These are phyloP conservation scores for Sindora glabra DNA, from an alignment of 306 rosid genomes.

Conservation along the genomic window DNA sequence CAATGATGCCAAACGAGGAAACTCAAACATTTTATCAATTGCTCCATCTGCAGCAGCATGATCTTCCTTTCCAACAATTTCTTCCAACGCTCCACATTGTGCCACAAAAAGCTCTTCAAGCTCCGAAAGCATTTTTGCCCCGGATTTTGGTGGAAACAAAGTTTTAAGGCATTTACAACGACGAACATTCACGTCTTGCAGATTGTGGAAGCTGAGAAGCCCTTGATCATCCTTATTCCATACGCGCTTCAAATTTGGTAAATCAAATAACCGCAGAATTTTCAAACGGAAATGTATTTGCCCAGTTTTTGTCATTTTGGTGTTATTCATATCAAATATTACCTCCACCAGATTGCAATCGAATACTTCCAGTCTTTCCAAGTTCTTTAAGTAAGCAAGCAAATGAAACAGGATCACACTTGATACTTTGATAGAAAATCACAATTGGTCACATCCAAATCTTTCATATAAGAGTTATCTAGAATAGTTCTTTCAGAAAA, in stretches of 20 bases:
- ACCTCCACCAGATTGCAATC: not conserved
- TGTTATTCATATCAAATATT: not conserved
- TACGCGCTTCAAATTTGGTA: not conserved
- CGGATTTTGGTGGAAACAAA: no score
- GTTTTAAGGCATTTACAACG: no score
- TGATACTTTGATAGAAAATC: not conserved
- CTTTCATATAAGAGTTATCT: not conserved
- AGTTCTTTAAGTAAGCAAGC: not conserved
- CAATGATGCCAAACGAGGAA: no score
- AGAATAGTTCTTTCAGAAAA: not conserved
- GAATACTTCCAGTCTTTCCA: not conserved
- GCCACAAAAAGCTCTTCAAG: no score
- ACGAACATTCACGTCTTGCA: no score
- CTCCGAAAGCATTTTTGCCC: no score
- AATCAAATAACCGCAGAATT: not conserved
- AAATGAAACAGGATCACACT: not conserved
- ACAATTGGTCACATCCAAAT: not conserved
- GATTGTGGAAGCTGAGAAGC: no score
- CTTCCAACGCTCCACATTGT: no score
- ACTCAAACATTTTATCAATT: no score
- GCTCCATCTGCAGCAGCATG: no score
- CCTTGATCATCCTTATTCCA: not conserved
- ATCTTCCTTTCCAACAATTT: no score
- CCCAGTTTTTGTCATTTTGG: not conserved
- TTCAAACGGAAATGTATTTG: not conserved